Evolutionary conservation across 1,284 basidiomycete species (phyloP).

Genomic region (Sporisorium sorghi): DNA sequence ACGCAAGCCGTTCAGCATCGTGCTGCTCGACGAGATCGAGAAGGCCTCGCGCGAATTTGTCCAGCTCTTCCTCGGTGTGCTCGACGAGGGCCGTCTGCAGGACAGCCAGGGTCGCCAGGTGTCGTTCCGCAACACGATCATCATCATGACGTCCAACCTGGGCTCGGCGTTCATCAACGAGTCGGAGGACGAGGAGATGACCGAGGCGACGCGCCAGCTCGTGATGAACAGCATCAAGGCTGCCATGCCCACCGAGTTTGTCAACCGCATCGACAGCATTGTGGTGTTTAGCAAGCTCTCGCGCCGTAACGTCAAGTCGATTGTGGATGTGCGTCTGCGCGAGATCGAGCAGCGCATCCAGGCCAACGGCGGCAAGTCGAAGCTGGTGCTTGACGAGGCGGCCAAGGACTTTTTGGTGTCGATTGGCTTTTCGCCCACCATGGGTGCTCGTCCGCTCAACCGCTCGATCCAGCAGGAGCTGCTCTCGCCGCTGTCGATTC

Average conservation of each 20-base stretch:
- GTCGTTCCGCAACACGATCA: constrained; percentile 68
- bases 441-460: constrained; percentile 84
- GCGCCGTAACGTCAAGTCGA: constrained; percentile 71
- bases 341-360: constrained; percentile 80
- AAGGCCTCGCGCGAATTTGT: constrained; percentile 93
- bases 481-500: constrained; percentile 88
- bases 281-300: constrained; percentile 73
- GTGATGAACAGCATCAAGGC: constrained; percentile 72
- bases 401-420: constrained; percentile 81
- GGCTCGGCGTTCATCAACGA: constrained; percentile 74
- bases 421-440: constrained; percentile 72
- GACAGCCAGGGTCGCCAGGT: constrained; percentile 67
- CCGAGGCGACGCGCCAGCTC: constrained; percentile 69
- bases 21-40: constrained; percentile 70
- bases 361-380: constrained; percentile 80
- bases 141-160: constrained; percentile 73
- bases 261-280: constrained; percentile 73
- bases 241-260: constrained; percentile 74
- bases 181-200: constrained; percentile 70
- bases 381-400: constrained; percentile 79
- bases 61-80: constrained; percentile 87
- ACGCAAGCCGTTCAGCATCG: constrained; percentile 67
- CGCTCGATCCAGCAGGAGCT: constrained; percentile 92
- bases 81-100: constrained; percentile 88
- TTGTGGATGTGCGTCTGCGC: constrained; percentile 73